phyloP scores from a whole-genome alignment of 2,329 filamentous ascomycete species.

The Epichloe hybrida region DNA sequence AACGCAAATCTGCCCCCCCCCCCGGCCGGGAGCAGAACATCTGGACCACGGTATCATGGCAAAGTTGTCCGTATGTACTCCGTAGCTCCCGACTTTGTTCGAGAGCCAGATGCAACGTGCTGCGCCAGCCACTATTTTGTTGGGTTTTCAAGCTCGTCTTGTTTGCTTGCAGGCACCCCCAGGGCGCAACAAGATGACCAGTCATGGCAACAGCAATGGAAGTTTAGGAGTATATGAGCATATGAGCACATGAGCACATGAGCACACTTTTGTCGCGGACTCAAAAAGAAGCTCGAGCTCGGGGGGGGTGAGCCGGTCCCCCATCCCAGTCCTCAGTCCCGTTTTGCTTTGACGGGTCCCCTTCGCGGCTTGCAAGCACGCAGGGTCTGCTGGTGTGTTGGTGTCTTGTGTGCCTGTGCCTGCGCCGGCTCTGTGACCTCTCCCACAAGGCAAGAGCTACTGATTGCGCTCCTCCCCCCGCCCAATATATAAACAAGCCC shows the following conservation, averaged over 20 bases:
- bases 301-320: not conserved
- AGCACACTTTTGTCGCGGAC: no score
- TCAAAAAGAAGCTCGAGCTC: not conserved
- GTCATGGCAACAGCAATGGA: no score
- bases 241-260: no score
- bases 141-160: not conserved
- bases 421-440: not conserved
- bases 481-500: constrained; percentile 49
- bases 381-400: not conserved
- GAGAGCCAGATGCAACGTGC: not conserved
- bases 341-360: not conserved
- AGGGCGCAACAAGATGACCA: not conserved
- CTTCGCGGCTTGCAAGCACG: no score
- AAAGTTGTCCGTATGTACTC: not conserved
- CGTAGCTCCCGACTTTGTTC: not conserved
- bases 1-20: not conserved
- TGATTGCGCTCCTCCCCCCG: constrained; percentile 44
- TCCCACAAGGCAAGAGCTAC: constrained; percentile 17
- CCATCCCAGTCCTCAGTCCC: not conserved
- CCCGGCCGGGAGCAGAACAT: constrained; percentile 4
- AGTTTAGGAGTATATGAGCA: no score
- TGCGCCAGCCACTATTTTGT: not conserved
- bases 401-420: not conserved
- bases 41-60: not conserved
- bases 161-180: not conserved